These are phyloP conservation scores for Choricystis sp. DNA, from an alignment of 139 green algal genomes.

Conservation along the genomic window DNA sequence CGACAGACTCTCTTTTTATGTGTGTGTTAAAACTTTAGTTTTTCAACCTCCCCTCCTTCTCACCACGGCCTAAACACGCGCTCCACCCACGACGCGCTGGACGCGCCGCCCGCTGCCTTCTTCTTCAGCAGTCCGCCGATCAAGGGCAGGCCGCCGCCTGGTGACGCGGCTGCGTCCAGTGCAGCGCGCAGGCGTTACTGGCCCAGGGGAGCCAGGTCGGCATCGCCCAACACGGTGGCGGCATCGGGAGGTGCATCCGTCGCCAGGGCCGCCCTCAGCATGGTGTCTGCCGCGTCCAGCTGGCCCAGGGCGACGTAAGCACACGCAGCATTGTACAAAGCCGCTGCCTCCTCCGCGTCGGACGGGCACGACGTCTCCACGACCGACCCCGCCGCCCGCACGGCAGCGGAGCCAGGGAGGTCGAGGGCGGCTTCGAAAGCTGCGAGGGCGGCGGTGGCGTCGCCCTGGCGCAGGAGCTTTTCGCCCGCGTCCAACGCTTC, in stretches of 20 bases:
- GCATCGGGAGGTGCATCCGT: slow-evolving; percentile 25
- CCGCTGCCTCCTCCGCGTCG: slow-evolving; percentile 47
- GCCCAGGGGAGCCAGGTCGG: slow-evolving; percentile 29
- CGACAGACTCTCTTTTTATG: too few species aligned
- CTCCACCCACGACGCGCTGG: too few species aligned
- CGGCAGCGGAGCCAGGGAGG: neutral
- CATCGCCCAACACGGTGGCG: slow-evolving; percentile 20
- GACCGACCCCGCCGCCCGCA: neutral
- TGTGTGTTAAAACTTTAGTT: too few species aligned
- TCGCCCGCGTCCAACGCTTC: neutral
- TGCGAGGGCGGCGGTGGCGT: neutral
- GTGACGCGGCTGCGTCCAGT: too few species aligned
- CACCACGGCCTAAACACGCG: too few species aligned
- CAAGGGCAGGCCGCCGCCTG: too few species aligned
- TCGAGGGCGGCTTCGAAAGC: neutral
- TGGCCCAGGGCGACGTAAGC: slow-evolving; percentile 34
- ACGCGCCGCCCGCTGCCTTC: too few species aligned
- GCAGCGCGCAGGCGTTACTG: too few species aligned
- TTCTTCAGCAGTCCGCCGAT: too few species aligned
- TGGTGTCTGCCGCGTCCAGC: slow-evolving; percentile 25
- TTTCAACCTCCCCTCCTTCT: too few species aligned
- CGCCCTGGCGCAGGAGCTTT: neutral
- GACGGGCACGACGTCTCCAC: slow-evolving; percentile 15
- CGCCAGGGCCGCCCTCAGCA: slow-evolving; percentile 36
- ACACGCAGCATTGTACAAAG: slow-evolving; percentile 58